Conservation (phyloP, 805 yeast genomes). For the Starmerella apis region DNA sequence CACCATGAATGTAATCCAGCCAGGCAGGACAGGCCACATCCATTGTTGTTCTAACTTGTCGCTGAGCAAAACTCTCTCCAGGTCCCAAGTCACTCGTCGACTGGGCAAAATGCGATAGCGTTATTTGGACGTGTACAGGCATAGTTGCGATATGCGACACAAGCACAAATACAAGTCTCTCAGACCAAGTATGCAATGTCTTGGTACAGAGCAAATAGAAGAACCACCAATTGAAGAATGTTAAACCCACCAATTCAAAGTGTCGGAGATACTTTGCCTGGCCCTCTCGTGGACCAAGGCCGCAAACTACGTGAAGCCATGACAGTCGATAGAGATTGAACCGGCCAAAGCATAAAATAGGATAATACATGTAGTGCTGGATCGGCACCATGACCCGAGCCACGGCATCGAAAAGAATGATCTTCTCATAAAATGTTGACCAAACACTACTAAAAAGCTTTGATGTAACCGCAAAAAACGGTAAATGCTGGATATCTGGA, state of each 20-base stretch:
- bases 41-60: constrained; percentile 86
- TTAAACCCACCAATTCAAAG: constrained; percentile 59
- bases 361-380: constrained; percentile 65
- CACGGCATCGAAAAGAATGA: constrained; percentile 54
- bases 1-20: constrained; percentile 87
- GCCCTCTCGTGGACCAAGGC: constrained; percentile 70
- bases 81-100: constrained; percentile 78
- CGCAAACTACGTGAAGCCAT: constrained; percentile 64
- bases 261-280: constrained; percentile 80
- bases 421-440: constrained; percentile 68
- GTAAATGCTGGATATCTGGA: constrained; percentile 88
- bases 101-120: constrained; percentile 86
- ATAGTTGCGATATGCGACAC: constrained; percentile 72
- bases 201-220: constrained; percentile 52
- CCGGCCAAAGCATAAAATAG: constrained; percentile 70
- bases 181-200: constrained; percentile 43
- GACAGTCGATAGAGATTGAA: constrained; percentile 74
- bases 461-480: constrained; percentile 78
- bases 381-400: constrained; percentile 51
- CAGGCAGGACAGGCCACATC: constrained; percentile 90
- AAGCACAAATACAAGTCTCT: constrained; percentile 50
- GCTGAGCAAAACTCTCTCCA: constrained; percentile 64
- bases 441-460: constrained; percentile 57
- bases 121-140: constrained; percentile 90
- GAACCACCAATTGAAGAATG: constrained; percentile 70